Evolutionary conservation across 495 filamentous ascomycete species (phyloP).

Genomic region (Glarea lozoyensis): DNA sequence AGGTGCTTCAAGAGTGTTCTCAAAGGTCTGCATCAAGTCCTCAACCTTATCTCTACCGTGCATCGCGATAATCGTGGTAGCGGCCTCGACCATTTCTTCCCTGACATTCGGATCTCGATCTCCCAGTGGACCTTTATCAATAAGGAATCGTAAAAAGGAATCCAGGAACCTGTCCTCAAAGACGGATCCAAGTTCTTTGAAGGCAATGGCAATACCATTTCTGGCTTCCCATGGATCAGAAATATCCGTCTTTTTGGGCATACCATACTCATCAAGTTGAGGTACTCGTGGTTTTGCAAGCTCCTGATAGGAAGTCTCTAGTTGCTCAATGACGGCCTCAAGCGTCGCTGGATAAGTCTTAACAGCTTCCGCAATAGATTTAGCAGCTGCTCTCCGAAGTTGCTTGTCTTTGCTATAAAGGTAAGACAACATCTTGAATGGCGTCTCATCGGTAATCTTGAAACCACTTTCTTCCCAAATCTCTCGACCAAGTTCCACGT

Average conservation of each 20-base stretch:
- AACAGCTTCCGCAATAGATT: constrained; percentile 68
- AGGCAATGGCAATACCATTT: constrained; percentile 79
- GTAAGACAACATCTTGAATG: constrained; percentile 62
- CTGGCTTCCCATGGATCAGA: constrained; percentile 84
- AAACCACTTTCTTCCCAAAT: constrained; percentile 95
- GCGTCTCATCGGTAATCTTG: constrained; percentile 48
- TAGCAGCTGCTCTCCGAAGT: constrained; percentile 73
- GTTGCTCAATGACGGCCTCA: constrained; percentile 43
- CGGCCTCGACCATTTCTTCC: constrained; percentile 87
- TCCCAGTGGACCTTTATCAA: constrained; percentile 72
- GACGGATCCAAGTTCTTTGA: constrained; percentile 63
- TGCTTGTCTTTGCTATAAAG: constrained; percentile 68
- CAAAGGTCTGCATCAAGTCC: constrained; percentile 84
- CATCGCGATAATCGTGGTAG: constrained; percentile 66
- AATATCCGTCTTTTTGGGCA: constrained; percentile 77
- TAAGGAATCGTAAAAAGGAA: constrained; percentile 71
- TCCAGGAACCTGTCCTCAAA: constrained; percentile 65
- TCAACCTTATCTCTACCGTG: constrained; percentile 78
- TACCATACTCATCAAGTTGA: constrained; percentile 82
- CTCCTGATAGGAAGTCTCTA: constrained; percentile 62
- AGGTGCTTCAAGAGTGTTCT: constrained; percentile 70
- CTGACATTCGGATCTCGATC: constrained; percentile 71
- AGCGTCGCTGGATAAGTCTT: constrained; percentile 48
- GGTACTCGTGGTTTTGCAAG: constrained; percentile 73
- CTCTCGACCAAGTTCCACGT: constrained; percentile 67